Evolutionary conservation across 2,329 filamentous ascomycete genomes (phyloP).

Genomic region (Ophiostoma ulmi): DNA sequence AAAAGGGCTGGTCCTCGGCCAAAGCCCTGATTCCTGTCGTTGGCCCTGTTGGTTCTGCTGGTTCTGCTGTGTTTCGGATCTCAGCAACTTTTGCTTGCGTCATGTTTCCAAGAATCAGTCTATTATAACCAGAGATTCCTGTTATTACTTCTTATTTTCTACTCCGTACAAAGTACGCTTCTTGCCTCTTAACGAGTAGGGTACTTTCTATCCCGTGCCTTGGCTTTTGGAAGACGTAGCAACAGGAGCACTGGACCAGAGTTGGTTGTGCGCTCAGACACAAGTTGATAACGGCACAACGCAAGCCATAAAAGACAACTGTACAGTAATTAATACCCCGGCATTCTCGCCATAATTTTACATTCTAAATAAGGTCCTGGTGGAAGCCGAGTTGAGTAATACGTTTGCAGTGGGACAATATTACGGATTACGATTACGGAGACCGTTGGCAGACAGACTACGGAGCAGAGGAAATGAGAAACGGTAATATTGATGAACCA

Average conservation of each 20-base stretch:
- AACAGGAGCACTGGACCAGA: not conserved
- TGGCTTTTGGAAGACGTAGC: not conserved
- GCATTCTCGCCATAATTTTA: not conserved
- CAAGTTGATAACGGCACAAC: not conserved
- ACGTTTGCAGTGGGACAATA: constrained; percentile 3
- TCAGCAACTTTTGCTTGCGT: not conserved
- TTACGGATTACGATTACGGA: not conserved
- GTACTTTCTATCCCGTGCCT: not conserved
- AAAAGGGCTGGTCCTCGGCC: not conserved
- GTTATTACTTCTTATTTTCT: not conserved
- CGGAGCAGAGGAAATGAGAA: not conserved
- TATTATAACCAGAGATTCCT: not conserved
- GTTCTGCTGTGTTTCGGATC: not conserved
- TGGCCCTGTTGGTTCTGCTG: not conserved
- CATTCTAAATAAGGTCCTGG: not conserved
- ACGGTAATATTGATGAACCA: not conserved
- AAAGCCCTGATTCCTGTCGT: not conserved
- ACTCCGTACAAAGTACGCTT: not conserved
- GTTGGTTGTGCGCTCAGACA: not conserved
- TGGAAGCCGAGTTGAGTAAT: not conserved
- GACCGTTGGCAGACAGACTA: not conserved
- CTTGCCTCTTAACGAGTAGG: not conserved
- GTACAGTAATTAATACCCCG: not conserved
- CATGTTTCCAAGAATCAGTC: not conserved
- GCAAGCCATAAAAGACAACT: not conserved